phyloP scores from a whole-genome alignment of 164 flowering plant genomes.

The Euptelea pleiosperma region DNA sequence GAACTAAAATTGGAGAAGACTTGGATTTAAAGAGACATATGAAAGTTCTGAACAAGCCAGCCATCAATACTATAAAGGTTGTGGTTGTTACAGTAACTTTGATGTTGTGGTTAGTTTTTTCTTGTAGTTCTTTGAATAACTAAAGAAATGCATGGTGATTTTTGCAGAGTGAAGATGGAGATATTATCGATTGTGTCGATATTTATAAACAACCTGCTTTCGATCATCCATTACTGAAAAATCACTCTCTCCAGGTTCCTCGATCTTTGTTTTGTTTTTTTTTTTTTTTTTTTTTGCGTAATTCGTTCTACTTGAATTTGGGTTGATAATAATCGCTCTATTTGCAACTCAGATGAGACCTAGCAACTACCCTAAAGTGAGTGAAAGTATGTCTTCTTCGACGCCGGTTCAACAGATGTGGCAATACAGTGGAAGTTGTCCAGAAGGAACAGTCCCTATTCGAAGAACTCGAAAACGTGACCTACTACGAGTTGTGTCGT shows the following conservation, averaged over 20 bases:
- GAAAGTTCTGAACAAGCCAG: neutral
- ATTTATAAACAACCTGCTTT: too few relatives aligned
- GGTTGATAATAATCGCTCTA: neutral
- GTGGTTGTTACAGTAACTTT: neutral
- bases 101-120: neutral
- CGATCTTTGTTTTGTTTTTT: too few relatives aligned
- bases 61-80: neutral
- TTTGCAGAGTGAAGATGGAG: neutral
- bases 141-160: too few relatives aligned
- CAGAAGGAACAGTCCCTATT: slow-evolving; percentile 4
- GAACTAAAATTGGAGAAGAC: neutral
- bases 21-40: neutral
- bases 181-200: too few relatives aligned
- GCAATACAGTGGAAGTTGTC: neutral
- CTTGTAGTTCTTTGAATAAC: too few relatives aligned
- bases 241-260: neutral
- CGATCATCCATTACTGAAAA: neutral
- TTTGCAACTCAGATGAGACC: neutral
- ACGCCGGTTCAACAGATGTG: neutral
- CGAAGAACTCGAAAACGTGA: neutral
- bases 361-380: neutral
- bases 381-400: neutral
- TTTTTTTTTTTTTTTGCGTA: too few relatives aligned
- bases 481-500: neutral
- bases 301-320: neutral